A percentile compares a stretch with the other conserved stretches of the same genome.
These are phyloP conservation scores for Aaosphaeria arxii DNA, from an alignment of 2,329 filamentous ascomycete genomes.

Conservation along the genomic window DNA sequence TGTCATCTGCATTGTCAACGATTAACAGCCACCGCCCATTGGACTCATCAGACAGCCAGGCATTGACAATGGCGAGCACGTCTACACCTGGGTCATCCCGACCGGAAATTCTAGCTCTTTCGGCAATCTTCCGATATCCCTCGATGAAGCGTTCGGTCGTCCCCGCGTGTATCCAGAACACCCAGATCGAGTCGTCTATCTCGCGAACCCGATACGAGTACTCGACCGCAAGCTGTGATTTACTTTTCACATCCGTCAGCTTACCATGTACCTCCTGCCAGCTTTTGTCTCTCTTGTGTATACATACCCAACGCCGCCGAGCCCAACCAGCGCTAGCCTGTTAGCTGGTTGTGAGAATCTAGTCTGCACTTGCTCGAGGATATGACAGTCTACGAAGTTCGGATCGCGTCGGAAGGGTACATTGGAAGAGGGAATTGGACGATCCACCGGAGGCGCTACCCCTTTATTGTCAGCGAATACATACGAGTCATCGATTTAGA, in stretches of 20 bases:
- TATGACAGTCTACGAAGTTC: slow-evolving; percentile 5
- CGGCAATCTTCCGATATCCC: slow-evolving; percentile 23
- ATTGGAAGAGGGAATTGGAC: slow-evolving; percentile 2
- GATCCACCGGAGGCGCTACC: neutral
- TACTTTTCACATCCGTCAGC: slow-evolving; percentile 2
- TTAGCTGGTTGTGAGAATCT: slow-evolving; percentile 1
- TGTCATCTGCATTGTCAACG: slow-evolving; percentile 29
- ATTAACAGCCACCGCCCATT: slow-evolving; percentile 29
- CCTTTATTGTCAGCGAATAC: neutral
- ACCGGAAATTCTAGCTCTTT: slow-evolving; percentile 15
- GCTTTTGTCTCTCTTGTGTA: neutral
- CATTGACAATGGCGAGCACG: slow-evolving; percentile 17
- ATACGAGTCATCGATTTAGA: neutral
- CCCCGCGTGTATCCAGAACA: slow-evolving; percentile 29
- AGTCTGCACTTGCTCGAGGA: slow-evolving; percentile 1
- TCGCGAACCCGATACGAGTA: slow-evolving; percentile 17
- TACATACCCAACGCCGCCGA: slow-evolving; percentile 8
- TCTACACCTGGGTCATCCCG: slow-evolving; percentile 21
- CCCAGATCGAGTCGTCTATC: slow-evolving; percentile 14
- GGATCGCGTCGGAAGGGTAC: slow-evolving; percentile 5
- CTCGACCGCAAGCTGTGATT: slow-evolving; percentile 21
- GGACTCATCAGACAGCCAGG: slow-evolving; percentile 17
- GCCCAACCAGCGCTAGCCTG: slow-evolving; percentile 5
- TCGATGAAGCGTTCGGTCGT: slow-evolving; percentile 19
- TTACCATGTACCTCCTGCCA: neutral